Evolutionary conservation across 371 early-diverging fungal species (phyloP).

Genomic region (Blastocladiella emersonii): DNA sequence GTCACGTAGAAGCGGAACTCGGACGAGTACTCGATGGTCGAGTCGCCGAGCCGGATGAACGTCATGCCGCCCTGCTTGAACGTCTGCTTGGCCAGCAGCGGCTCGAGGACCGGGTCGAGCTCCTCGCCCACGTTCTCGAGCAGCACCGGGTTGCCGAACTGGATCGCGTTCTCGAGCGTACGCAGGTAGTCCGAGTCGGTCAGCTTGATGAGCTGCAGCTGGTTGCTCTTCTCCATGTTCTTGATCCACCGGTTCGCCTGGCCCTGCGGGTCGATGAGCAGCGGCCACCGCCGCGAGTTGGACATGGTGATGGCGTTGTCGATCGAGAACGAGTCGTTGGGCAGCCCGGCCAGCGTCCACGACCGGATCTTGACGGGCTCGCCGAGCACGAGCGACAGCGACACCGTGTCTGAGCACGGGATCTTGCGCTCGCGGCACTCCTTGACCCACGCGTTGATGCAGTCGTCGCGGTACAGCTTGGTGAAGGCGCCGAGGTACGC

Average conservation of each 20-base stretch:
- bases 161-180: conserved; percentile 39
- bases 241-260: conserved; percentile 48
- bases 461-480: conserved; percentile 24
- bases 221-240: conserved; percentile 38
- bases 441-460: conserved; percentile 29
- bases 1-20: conserved; percentile 44
- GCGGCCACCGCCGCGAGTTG: conserved; percentile 37
- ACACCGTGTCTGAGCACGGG: conserved; percentile 31
- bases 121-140: conserved; percentile 38
- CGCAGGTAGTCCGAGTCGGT: conserved; percentile 38
- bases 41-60: conserved; percentile 39
- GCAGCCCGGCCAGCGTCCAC: conserved; percentile 35
- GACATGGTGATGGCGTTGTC: conserved; percentile 42
- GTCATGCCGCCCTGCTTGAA: conserved; percentile 36
- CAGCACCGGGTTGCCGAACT: conserved; percentile 41
- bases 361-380: conserved; percentile 17
- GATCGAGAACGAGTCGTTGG: conserved; percentile 31
- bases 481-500: conserved; percentile 41
- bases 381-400: conserved; percentile 32
- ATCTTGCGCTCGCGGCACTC: conserved; percentile 25
- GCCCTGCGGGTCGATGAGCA: conserved; percentile 44
- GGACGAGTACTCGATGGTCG: conserved; percentile 35
- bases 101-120: conserved; percentile 40
- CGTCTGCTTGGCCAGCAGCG: conserved; percentile 31
- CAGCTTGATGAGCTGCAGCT: conserved; percentile 35